Conservation (phyloP, 805 yeast species). For the Schwanniomyces yamadae region DNA sequence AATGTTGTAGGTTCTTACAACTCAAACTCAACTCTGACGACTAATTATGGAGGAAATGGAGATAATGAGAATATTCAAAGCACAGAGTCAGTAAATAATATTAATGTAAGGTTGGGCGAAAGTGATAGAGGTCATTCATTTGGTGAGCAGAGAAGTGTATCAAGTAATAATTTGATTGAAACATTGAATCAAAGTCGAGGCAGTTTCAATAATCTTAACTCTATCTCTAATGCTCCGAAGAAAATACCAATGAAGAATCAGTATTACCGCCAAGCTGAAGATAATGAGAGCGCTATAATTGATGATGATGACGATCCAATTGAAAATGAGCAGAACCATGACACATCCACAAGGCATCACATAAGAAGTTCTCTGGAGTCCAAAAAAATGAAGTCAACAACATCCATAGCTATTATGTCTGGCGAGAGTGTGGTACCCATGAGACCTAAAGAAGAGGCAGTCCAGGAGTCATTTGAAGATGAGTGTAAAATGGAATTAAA, state of each 20-base stretch:
- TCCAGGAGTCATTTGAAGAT: neutral
- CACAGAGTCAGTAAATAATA: conserved; percentile 9
- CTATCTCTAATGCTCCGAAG: conserved; percentile 13
- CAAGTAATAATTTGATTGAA: conserved; percentile 21
- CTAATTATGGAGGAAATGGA: conserved; percentile 32
- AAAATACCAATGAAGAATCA: conserved; percentile 10
- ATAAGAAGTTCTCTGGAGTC: too few species aligned
- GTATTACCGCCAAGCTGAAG: conserved; percentile 9
- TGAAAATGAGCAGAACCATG: conserved; percentile 12
- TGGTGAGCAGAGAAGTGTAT: conserved; percentile 14
- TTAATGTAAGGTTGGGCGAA: neutral
- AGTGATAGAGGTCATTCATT: neutral
- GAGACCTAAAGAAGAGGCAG: neutral
- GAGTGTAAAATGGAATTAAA: neutral
- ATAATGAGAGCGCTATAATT: conserved; percentile 21
- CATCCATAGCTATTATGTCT: neutral
- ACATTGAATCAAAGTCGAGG: conserved; percentile 20
- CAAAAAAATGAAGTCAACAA: too few species aligned
- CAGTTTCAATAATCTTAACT: conserved; percentile 12
- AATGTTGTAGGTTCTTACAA: conserved; percentile 42
- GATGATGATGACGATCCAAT: too few species aligned
- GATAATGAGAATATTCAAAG: conserved; percentile 10
- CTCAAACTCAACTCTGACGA: conserved; percentile 41
- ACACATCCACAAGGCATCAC: too few species aligned
- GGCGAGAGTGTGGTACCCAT: neutral